Conservation (phyloP, 768 basidiomycete species). For the Auricularia auricula-judae region DNA sequence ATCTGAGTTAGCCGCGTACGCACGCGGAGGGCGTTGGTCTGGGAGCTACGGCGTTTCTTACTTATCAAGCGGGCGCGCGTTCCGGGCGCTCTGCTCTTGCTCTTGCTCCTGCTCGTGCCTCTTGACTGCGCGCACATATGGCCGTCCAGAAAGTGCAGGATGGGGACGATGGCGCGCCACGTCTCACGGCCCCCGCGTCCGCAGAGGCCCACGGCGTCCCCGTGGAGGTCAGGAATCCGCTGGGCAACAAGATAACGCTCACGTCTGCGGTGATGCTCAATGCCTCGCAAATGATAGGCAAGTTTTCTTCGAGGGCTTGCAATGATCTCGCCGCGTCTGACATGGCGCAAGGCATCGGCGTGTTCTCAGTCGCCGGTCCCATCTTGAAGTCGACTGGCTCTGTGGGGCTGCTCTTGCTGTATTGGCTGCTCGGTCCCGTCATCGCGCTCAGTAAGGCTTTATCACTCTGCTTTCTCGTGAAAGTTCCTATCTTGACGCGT, state of each 20-base stretch:
- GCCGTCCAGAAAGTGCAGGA: too few relatives aligned
- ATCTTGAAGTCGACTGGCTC: slow-evolving; percentile 6
- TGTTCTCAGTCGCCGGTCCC: slow-evolving; percentile 7
- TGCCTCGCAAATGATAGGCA: neutral
- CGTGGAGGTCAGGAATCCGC: slow-evolving; percentile 8
- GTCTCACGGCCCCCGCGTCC: neutral
- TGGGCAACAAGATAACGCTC: slow-evolving; percentile 14
- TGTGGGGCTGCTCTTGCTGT: slow-evolving; percentile 5
- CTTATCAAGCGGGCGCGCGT: too few relatives aligned
- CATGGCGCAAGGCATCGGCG: slow-evolving; percentile 7
- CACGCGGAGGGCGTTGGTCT: too few relatives aligned
- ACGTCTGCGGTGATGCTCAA: slow-evolving; percentile 14
- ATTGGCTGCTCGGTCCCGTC: slow-evolving; percentile 6
- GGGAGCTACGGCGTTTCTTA: too few relatives aligned
- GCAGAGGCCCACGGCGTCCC: neutral
- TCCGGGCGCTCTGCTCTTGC: too few relatives aligned
- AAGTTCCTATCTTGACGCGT: neutral
- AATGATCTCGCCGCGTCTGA: neutral
- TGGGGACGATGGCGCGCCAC: too few relatives aligned
- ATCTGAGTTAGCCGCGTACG: too few relatives aligned
- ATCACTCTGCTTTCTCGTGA: neutral
- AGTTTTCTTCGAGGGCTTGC: neutral
- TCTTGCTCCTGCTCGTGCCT: too few relatives aligned
- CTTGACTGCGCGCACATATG: too few relatives aligned
- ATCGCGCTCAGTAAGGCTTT: slow-evolving; percentile 1